Base-by-base conservation (phyloP, 495 filamentous ascomycete species). In the Xylaria sp. region DNA sequence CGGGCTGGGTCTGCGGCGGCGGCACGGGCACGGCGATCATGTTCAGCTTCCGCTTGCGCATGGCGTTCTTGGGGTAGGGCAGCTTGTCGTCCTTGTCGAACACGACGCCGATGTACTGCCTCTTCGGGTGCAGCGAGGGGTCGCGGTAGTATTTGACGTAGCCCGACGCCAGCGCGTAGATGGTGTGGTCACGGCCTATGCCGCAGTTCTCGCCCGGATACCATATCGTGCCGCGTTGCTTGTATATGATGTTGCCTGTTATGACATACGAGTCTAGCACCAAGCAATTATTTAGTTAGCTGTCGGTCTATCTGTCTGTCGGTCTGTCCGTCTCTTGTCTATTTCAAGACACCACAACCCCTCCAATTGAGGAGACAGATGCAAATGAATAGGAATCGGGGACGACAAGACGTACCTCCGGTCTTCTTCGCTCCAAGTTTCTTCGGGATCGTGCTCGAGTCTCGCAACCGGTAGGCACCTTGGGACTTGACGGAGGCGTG, bases 121-220 rank as follows among this genome's bases (percentile, higher is more conserved):
- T 88, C 58, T 92, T 92, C 1, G 94, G 91, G 77, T 97, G 93
- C 40, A 82, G 85, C 61, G 85, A 76, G 1, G 94, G 95, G 74
- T 98, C 95, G 68, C 90, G 89, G 84, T 99, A 99, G 85, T 97
- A 99, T 72, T 93, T 93, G 58, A 99, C 96, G 81, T 95, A 98
- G 53, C 96, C 96, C 15, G 91, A 83, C 43, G 90, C 85, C 41
- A 88, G 88, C 46, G 96, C 93, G 80, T 92, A 97, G 84, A 99
- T 97, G 40, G 95, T 98, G 85, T 97, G 96, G 82, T 98, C 95
- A n/a, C 95, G 90, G 17, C 96, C 96, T 87, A 98, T 93, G 69
- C 86, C 91, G 78, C 92, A 92, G 82, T 98, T 97, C 78, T 98
- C 95, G 73, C 96, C 96, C 2, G 96, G 89, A 78, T 90, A 94